A percentile compares a stretch with the other conserved stretches of the same genome.
phyloP scores from a whole-genome alignment of 768 basidiomycete genomes.

The Auricularia auricula-judae region DNA sequence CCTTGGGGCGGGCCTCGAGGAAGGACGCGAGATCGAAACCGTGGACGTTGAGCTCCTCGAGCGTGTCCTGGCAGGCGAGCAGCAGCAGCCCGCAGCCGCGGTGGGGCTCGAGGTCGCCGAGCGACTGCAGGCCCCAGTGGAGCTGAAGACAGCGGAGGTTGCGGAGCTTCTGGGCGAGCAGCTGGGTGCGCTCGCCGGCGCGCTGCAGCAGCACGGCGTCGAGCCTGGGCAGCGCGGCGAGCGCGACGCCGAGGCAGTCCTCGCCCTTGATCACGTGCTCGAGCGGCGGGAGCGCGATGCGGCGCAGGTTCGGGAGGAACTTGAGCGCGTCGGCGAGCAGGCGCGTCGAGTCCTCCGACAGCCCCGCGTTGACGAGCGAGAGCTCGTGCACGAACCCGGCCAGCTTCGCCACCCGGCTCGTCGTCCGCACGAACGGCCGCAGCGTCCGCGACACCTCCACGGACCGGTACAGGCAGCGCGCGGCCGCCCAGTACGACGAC shows the following conservation, averaged over 20 bases:
- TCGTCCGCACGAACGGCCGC: not conserved
- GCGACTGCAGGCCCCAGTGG: not conserved
- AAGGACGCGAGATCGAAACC: not conserved
- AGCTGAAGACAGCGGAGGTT: not conserved
- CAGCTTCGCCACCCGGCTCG: not conserved
- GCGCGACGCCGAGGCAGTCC: slow-evolving; percentile 10
- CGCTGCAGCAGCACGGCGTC: not conserved
- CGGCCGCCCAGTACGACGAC: not conserved
- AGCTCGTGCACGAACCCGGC: not conserved
- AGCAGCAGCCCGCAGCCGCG: not conserved
- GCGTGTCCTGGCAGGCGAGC: not conserved
- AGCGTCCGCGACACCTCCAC: not conserved
- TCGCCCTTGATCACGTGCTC: not conserved
- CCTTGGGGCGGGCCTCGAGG: not conserved
- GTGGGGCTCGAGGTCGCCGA: not conserved
- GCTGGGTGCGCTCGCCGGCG: not conserved
- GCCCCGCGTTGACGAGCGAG: not conserved
- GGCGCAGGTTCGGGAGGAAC: slow-evolving; percentile 11
- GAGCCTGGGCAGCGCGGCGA: slow-evolving; percentile 7
- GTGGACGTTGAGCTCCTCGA: slow-evolving; percentile 1
- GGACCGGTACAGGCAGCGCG: not conserved
- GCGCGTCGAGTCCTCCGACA: not conserved
- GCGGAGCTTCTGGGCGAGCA: not conserved
- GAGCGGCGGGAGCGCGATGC: slow-evolving; percentile 13
- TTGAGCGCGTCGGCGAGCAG: slow-evolving; percentile 9